A percentile compares a stretch with the other conserved stretches of the same genome.
Evolutionary conservation across 495 filamentous ascomycete genomes (phyloP).

Genomic region (Lophium mytilinum): DNA sequence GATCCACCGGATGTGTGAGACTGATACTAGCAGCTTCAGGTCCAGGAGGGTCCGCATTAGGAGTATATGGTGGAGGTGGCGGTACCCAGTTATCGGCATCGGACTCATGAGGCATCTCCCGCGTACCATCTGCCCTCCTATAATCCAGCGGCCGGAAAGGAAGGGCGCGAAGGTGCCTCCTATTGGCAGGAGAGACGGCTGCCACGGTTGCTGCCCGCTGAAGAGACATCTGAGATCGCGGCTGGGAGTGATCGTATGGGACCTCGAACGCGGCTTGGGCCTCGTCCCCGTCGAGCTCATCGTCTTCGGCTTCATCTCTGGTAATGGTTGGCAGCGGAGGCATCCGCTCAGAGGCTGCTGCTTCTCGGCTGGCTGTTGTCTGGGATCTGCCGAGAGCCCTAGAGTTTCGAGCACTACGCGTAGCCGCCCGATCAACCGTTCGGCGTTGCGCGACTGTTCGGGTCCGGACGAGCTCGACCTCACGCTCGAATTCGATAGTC

Average conservation of each 20-base stretch:
- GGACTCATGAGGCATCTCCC: constrained; percentile 73
- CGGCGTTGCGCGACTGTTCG: constrained; percentile 19
- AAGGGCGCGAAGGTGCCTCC: constrained; percentile 26
- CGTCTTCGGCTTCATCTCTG: constrained; percentile 10
- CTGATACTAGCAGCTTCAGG: constrained; percentile 16
- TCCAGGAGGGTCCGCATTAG: constrained; percentile 46
- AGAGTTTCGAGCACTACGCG: constrained; percentile 5
- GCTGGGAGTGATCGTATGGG: constrained; percentile 24
- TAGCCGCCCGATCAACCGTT: constrained; percentile 5
- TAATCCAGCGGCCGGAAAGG: constrained; percentile 32
- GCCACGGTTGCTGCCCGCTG: constrained; percentile 26
- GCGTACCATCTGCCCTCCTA: constrained; percentile 54
- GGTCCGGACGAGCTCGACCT: constrained; percentile 22
- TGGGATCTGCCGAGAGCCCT: constrained; percentile 9
- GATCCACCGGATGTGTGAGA: constrained; percentile 14
- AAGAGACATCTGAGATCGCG: constrained; percentile 23
- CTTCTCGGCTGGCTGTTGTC: constrained; percentile 16
- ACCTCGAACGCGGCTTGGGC: constrained; percentile 23
- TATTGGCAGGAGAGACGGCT: constrained; percentile 24
- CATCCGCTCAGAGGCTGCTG: not conserved
- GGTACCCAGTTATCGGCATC: constrained; percentile 91
- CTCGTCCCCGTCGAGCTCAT: constrained; percentile 19
- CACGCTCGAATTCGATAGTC: constrained; percentile 21
- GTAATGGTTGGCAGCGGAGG: constrained; percentile 8
- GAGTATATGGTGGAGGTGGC: constrained; percentile 80